A percentile compares a stretch with the other conserved stretches of the same genome.
Evolutionary conservation across 192 early-diverging fungal genomes (phyloP).

Genomic region (Piromyces sp.): DNA sequence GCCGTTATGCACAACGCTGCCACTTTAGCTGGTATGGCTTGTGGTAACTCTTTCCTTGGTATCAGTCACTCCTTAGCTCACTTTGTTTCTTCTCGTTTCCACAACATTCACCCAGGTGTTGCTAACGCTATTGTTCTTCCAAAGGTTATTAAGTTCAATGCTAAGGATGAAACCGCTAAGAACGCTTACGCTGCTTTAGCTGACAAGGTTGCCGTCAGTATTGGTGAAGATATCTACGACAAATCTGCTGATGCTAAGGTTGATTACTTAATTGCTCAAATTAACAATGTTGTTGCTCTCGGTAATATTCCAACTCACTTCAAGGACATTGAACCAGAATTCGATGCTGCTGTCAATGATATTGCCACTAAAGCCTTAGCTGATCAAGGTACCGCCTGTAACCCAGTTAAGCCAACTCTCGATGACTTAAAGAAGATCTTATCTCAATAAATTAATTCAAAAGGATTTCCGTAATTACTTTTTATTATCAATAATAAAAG

Average conservation of each 20-base stretch:
- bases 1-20: constrained; percentile 2
- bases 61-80: constrained; percentile 2
- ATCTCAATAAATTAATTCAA: neutral
- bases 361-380: neutral
- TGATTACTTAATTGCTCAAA: neutral
- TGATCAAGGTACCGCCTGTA: neutral
- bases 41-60: neutral
- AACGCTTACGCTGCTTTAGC: neutral
- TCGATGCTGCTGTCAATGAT: neutral
- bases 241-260: neutral
- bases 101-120: constrained; percentile 1
- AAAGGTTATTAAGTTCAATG: neutral
- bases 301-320: neutral
- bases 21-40: constrained; percentile 3
- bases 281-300: neutral
- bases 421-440: neutral
- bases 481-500: too few relatives aligned
- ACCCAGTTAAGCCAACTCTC: neutral
- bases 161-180: neutral
- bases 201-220: neutral
- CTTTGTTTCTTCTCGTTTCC: constrained; percentile 1
- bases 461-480: too few relatives aligned
- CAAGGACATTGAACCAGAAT: neutral
- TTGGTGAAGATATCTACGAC: neutral
- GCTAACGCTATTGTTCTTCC: constrained; percentile 5